Evolutionary conservation across 1,284 basidiomycete genomes (phyloP).

Genomic region (Schizophyllum amplum): DNA sequence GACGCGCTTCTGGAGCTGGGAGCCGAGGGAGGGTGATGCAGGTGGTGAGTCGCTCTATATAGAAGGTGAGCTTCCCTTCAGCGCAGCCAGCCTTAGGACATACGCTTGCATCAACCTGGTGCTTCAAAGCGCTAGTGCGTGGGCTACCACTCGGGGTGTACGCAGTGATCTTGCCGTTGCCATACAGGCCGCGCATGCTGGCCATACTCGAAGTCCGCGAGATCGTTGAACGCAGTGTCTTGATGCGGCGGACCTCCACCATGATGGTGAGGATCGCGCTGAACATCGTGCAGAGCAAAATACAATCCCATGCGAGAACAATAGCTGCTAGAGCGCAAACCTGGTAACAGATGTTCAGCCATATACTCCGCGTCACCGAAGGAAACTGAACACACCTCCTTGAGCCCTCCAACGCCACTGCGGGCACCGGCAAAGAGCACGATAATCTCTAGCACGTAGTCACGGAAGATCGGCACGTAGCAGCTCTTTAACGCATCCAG

Average conservation of each 20-base stretch:
- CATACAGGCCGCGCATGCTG: background rate
- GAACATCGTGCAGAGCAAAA: conserved; percentile 88
- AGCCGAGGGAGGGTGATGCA: conserved; percentile 6
- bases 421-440: conserved; percentile 86
- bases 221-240: conserved; percentile 3
- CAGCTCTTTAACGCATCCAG: conserved; percentile 75
- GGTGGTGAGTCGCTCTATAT: background rate
- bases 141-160: background rate
- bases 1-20: conserved; percentile 12
- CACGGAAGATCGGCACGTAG: conserved; percentile 82
- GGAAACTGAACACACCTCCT: too few relatives aligned
- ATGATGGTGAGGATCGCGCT: conserved; percentile 86
- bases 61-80: too few relatives aligned
- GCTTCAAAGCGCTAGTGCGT: background rate
- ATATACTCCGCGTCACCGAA: too few relatives aligned
- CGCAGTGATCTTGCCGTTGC: background rate
- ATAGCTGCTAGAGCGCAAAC: conserved; percentile 87
- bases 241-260: conserved; percentile 46
- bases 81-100: too few relatives aligned
- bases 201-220: background rate
- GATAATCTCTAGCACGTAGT: conserved; percentile 89
- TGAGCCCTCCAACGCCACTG: conserved; percentile 82
- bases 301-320: conserved; percentile 79
- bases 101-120: background rate
- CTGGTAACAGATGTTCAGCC: too few relatives aligned